phyloP scores from a whole-genome alignment of 768 basidiomycete genomes.

The Macrolepiota albuminosa region DNA sequence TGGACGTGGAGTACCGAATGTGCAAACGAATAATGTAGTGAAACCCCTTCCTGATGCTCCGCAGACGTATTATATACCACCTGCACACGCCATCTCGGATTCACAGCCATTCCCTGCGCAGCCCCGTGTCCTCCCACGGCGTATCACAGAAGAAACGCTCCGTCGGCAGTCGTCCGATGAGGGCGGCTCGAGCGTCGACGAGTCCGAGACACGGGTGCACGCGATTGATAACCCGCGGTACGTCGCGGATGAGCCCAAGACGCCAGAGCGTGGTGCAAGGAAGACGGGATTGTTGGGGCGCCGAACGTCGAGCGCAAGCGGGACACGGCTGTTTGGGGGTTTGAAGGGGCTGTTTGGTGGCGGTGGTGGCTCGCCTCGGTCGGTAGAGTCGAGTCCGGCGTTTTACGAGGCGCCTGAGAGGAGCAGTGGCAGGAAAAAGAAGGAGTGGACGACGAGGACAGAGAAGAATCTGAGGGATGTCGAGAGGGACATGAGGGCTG shows the following conservation, averaged over 20 bases:
- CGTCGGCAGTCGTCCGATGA: background rate
- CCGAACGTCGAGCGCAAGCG: background rate
- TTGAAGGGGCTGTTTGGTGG: conserved; percentile 38
- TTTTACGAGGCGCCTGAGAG: background rate
- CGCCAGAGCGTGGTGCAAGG: background rate
- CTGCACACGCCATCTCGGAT: conserved; percentile 45
- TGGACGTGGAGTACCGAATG: too few relatives aligned
- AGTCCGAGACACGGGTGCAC: background rate
- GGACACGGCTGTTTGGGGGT: conserved; percentile 36
- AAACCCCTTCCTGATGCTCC: conserved; percentile 20
- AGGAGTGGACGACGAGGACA: conserved; percentile 21
- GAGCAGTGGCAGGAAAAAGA: background rate
- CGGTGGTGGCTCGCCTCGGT: background rate
- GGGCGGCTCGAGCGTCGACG: background rate
- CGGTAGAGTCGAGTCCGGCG: background rate
- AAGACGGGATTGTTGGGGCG: background rate
- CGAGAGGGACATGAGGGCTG: background rate
- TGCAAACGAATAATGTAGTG: too few relatives aligned
- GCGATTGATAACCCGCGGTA: background rate
- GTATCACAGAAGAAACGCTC: background rate
- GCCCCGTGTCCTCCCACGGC: background rate
- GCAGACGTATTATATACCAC: conserved; percentile 36
- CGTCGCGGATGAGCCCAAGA: background rate
- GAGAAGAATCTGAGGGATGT: conserved; percentile 18
- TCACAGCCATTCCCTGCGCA: conserved; percentile 11